These are phyloP conservation scores for Williopsis jadinii DNA, from an alignment of 1,139 yeast genomes.

Conservation along the genomic window DNA sequence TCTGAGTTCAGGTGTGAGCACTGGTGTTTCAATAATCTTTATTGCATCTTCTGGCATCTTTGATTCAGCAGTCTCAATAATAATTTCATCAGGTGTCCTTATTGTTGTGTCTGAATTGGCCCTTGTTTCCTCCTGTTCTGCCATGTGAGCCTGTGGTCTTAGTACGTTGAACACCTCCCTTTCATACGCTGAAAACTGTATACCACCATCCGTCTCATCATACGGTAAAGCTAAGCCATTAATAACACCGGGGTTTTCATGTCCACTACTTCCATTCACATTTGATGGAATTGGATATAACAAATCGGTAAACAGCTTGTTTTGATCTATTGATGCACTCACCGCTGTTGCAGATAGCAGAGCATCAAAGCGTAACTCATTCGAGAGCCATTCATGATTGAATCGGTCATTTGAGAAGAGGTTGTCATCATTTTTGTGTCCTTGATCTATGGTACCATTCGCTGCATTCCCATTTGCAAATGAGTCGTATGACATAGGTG, in stretches of 20 bases:
- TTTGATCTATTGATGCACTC: slow-evolving; percentile 51
- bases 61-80: slow-evolving; percentile 15
- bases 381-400: slow-evolving; percentile 56
- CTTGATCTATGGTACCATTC: not conserved
- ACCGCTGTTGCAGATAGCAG: slow-evolving; percentile 63
- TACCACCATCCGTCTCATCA: not conserved
- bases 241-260: not conserved
- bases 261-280: not conserved
- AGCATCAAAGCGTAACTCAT: slow-evolving; percentile 66
- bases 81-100: slow-evolving; percentile 4
- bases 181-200: slow-evolving; percentile 14
- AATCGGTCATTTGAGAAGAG: slow-evolving; percentile 18
- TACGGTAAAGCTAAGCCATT: not conserved
- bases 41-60: slow-evolving; percentile 20
- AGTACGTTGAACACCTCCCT: slow-evolving; percentile 21
- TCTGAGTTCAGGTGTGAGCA: slow-evolving; percentile 10
- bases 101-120: not conserved
- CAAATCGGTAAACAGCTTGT: slow-evolving; percentile 43
- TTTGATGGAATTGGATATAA: slow-evolving; percentile 29
- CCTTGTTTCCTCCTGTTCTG: not conserved
- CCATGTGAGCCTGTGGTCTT: slow-evolving; percentile 11
- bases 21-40: slow-evolving; percentile 23
- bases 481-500: not conserved
- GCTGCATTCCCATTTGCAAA: not conserved
- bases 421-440: slow-evolving; percentile 3